Evolutionary conservation across 2,329 filamentous ascomycete species (phyloP).

Genomic region (Fusarium foetens): DNA sequence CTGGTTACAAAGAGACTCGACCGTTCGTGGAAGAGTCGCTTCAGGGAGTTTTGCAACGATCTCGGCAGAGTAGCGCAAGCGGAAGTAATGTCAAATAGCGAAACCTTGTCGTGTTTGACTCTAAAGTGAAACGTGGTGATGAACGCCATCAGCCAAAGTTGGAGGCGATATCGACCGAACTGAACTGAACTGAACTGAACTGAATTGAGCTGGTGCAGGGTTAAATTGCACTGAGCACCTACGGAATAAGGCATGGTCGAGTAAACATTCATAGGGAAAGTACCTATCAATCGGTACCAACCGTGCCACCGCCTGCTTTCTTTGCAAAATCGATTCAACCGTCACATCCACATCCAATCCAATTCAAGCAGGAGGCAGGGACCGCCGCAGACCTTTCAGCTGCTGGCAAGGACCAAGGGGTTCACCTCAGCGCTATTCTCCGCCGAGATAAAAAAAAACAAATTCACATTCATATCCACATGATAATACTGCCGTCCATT

Average conservation of each 20-base stretch:
- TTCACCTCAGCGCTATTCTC: slow-evolving; percentile 21
- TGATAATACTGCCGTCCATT: background rate
- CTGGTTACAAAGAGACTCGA: slow-evolving; percentile 28
- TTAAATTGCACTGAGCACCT: background rate
- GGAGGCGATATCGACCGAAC: background rate
- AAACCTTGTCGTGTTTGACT: slow-evolving; percentile 12
- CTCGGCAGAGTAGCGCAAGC: slow-evolving; percentile 18
- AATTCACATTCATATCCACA: background rate
- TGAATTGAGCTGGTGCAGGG: background rate
- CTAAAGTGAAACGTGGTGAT: slow-evolving; percentile 8
- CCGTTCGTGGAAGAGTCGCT: slow-evolving; percentile 37
- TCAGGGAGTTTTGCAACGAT: slow-evolving; percentile 15
- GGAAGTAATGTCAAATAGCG: slow-evolving; percentile 17
- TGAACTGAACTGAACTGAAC: background rate
- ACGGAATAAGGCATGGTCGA: slow-evolving; percentile 5
- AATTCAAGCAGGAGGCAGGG: slow-evolving; percentile 8
- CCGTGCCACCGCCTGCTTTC: background rate
- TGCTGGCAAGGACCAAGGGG: slow-evolving; percentile 16
- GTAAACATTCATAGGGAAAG: slow-evolving; percentile 9
- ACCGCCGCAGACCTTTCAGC: background rate
- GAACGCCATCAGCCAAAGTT: background rate
- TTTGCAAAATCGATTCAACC: background rate
- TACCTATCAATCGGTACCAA: slow-evolving; percentile 19
- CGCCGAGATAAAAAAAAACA: slow-evolving; percentile 17
- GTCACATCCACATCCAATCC: background rate